Conservation (phyloP, 2,329 filamentous ascomycete species). For the Beauveria sp. region DNA sequence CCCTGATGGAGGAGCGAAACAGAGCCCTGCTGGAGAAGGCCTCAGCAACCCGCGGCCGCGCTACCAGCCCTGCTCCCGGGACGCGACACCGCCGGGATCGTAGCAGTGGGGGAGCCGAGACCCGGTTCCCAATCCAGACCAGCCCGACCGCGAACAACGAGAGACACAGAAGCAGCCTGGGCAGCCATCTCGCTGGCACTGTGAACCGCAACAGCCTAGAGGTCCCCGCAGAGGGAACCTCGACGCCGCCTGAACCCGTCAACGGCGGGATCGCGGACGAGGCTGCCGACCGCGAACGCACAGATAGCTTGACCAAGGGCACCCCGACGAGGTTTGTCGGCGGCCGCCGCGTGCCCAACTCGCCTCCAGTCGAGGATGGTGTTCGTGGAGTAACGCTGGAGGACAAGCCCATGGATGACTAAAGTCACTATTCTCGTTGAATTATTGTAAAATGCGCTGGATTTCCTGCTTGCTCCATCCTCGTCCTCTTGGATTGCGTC, state of each 20-base stretch:
- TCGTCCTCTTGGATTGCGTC: neutral
- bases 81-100: conserved; percentile 69
- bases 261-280: conserved; percentile 33
- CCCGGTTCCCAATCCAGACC: conserved; percentile 76
- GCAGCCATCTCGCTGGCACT: conserved; percentile 40
- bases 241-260: conserved; percentile 30
- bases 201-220: conserved; percentile 66
- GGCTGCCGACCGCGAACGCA: conserved; percentile 14
- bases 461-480: neutral
- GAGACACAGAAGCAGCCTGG: conserved; percentile 42
- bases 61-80: conserved; percentile 60
- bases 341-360: conserved; percentile 34
- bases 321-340: conserved; percentile 36
- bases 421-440: conserved; percentile 14
- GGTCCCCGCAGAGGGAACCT: conserved; percentile 58
- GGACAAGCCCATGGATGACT: conserved; percentile 46
- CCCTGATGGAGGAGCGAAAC: conserved; percentile 88
- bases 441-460: neutral
- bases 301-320: conserved; percentile 16
- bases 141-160: conserved; percentile 49
- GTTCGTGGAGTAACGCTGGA: conserved; percentile 42
- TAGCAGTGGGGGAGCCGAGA: conserved; percentile 65
- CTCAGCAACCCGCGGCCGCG: conserved; percentile 59
- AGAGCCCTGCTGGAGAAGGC: conserved; percentile 67
- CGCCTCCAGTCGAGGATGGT: conserved; percentile 23